Base-by-base conservation (phyloP, 441 rosid species). In the Pelargonium fulgidum region DNA sequence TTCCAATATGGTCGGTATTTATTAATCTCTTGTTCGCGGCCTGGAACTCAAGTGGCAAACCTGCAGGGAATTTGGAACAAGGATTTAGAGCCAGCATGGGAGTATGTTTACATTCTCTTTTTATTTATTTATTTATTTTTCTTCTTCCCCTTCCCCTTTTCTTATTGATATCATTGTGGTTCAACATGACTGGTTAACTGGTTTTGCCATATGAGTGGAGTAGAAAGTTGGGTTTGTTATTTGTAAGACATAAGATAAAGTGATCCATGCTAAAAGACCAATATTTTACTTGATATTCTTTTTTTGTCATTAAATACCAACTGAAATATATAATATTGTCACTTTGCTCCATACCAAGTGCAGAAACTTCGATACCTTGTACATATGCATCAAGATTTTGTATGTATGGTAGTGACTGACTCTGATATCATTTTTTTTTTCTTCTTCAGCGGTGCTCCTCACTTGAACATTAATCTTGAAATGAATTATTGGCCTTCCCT, bases 41-140 rank as follows among this genome's bases (percentile, higher is more conserved):
- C 78, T 10, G 78, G 78, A 65, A 65, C 70, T 41, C 78, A 44
- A 50, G 78, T 75, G 67, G 73, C 78, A 26, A 75, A 75, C 67
- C 74, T 75, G 41, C 78, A 75, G 63, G 78, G 78, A 58, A 69
- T 75, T 42, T 75, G 78, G 78, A 75, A 75, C 78, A 65, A 75
- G 56, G 78, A 75, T 61, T 12, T 70, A 26, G 64, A 50, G 41
- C 78, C 78, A 26, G 20, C 24, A 11, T 75, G 78, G 78, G 78
- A 75, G 78, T 75, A 75, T 16, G 78, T 75, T 16, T 68, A 19
- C 19, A 22, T 16, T 54, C 17, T 14, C 17, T 17, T 17, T 1
- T 0, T 47, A 29, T 36, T 36, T 36, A 36, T 7, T 44, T 44
- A 2, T 10, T 44, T 44, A 44, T 10, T 7, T 11, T 44, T n/a